These are phyloP conservation scores for Trichoderma orchidacearum DNA, from an alignment of 495 filamentous ascomycete genomes.

Conservation along the genomic window DNA sequence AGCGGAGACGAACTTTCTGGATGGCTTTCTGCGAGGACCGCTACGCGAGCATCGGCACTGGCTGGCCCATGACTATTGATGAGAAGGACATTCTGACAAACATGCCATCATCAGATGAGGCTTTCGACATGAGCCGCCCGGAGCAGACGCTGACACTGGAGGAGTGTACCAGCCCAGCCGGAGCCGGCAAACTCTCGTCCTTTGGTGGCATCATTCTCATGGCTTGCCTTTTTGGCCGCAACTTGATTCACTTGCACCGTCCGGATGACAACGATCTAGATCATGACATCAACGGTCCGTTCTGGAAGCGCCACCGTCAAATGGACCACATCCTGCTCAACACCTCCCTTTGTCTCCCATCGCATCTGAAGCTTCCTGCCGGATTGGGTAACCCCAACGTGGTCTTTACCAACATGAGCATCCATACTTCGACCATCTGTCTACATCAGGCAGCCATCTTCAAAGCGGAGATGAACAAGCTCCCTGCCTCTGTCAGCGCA, in stretches of 20 bases:
- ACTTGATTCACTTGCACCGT: slow-evolving; percentile 85
- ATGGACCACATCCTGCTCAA: slow-evolving; percentile 86
- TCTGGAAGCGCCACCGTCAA: slow-evolving; percentile 85
- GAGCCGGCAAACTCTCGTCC: slow-evolving; percentile 56
- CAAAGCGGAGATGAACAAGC: slow-evolving; percentile 82
- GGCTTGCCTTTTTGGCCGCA: slow-evolving; percentile 85
- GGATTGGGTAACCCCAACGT: slow-evolving; percentile 73
- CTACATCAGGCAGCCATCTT: slow-evolving; percentile 96
- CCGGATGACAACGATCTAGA: slow-evolving; percentile 73
- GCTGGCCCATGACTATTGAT: slow-evolving; percentile 91
- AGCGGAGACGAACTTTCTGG: slow-evolving; percentile 88
- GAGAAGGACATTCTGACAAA: slow-evolving; percentile 85
- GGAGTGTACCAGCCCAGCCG: slow-evolving; percentile 59
- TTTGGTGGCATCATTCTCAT: slow-evolving; percentile 75
- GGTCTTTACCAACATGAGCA: slow-evolving; percentile 91
- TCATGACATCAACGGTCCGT: slow-evolving; percentile 81
- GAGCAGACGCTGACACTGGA: slow-evolving; percentile 53
- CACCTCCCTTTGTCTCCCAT: slow-evolving; percentile 69
- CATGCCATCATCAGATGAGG: slow-evolving; percentile 71
- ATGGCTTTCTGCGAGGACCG: slow-evolving; percentile 80
- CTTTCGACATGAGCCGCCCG: slow-evolving; percentile 69
- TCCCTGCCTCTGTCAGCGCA: slow-evolving; percentile 61
- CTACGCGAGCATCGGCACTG: slow-evolving; percentile 93
- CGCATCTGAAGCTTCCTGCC: slow-evolving; percentile 65
- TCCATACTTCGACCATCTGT: slow-evolving; percentile 94